Evolutionary conservation across 1,284 basidiomycete genomes (phyloP), one percentile per base, ranked within the genome.

Genomic region (Ganoderma multipileum): DNA sequence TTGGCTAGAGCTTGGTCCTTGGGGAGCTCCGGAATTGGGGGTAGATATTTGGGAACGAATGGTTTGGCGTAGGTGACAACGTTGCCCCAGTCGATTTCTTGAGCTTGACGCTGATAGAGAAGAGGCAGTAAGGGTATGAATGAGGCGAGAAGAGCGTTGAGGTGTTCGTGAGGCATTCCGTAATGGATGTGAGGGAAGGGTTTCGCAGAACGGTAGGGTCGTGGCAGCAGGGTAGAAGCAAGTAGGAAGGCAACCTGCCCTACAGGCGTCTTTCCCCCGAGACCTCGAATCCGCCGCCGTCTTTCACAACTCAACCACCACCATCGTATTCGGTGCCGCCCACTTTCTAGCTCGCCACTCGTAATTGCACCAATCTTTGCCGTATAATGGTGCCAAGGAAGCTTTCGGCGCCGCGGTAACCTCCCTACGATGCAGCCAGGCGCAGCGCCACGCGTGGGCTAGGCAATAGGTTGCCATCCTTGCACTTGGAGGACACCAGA

Each of bases 261-360:
- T 11, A 50, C 47, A 50, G 47, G 23, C 47, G 47, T 23, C 36
- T 28, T 30, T 30, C 16, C 16, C 16, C 26, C 28, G 26, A 30
- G 20, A 38, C 38, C 33, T 12, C 23, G 30, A 20, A 47, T n/a
- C 6, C 6, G 44, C 44, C 38, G 39, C 1, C 57, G n/a, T 39
- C 33, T 8, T 38, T 36, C 57, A 60, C 58, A 60, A 39, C 38
- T 39, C 58, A 41, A 36, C 55, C 55, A 36, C 33, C 55, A 38
- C 33, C 33, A 38, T 30, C 55, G 20, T 16, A 14, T 38, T 12
- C 33, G 4, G 9, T 20, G 16, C 12, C 33, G 36, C 20, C 33
- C 14, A 18, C 16, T 5, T 30, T 30, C 52, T 54, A 18, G 14
- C 28, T 30, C 28, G 26, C 18, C 26, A 33, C 52, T 26, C 4